phyloP scores from a whole-genome alignment of 2,329 filamentous ascomycete genomes.

The Purpureocillium takamizusanense region DNA sequence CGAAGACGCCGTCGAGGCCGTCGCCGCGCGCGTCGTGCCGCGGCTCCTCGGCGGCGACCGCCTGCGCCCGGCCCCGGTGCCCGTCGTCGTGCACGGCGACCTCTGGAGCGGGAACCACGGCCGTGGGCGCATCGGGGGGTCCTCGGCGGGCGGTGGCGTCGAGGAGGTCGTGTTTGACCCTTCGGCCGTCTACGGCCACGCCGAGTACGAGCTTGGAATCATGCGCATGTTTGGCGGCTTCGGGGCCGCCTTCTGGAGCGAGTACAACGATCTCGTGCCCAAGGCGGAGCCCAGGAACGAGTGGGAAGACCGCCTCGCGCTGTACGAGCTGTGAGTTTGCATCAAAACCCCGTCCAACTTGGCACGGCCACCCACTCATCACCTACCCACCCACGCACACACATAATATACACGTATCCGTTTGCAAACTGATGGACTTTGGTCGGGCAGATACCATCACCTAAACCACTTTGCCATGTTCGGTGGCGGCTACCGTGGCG shows the following conservation, averaged over 20 bases:
- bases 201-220: constrained; percentile 84
- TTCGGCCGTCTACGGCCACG: constrained; percentile 73
- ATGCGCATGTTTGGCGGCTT: constrained; percentile 98
- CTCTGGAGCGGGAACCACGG: constrained; percentile 87
- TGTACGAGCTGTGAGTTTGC: constrained; percentile 76
- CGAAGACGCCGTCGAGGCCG: constrained; percentile 52
- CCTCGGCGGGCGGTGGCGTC: constrained; percentile 34
- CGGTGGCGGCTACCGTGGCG: constrained; percentile 65
- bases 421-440: constrained; percentile 8
- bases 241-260: constrained; percentile 58
- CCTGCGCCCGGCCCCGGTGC: constrained; percentile 51
- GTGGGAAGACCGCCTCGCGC: constrained; percentile 69
- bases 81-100: constrained; percentile 83
- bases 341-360: too few relatives aligned
- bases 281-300: constrained; percentile 74
- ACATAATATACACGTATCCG: too few relatives aligned
- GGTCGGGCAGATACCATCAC: constrained; percentile 63
- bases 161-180: constrained; percentile 81
- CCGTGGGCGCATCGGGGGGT: constrained; percentile 50
- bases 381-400: too few relatives aligned
- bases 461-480: constrained; percentile 84
- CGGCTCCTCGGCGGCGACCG: constrained; percentile 61
- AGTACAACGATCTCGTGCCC: constrained; percentile 67
- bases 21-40: constrained; percentile 59
- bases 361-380: too few relatives aligned